Evolutionary conservation across 169 alveolate species (phyloP).

Genomic region (Plasmodium gaboni): DNA sequence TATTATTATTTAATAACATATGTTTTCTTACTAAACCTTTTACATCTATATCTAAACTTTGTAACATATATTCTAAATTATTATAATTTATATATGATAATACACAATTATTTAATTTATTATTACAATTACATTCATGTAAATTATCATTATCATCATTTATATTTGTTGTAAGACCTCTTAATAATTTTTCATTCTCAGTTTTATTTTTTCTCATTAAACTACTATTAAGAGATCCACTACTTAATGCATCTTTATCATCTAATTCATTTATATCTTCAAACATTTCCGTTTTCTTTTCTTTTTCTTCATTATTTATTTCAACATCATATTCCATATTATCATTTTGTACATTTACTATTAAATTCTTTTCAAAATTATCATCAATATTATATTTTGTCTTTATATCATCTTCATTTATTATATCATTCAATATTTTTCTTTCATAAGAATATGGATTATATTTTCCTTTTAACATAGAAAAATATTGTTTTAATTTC

Average conservation of each 20-base stretch:
- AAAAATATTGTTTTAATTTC: conserved; percentile 18
- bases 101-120: conserved; percentile 41
- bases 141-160: conserved; percentile 41
- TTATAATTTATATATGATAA: conserved; percentile 45
- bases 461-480: conserved; percentile 24
- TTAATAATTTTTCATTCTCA: conserved; percentile 33
- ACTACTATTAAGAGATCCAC: conserved; percentile 60
- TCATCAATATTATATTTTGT: conserved; percentile 57
- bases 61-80: conserved; percentile 66
- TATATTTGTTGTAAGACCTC: conserved; percentile 18
- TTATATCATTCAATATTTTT: conserved; percentile 34
- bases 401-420: conserved; percentile 50
- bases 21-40: conserved; percentile 27
- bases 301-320: conserved; percentile 62
- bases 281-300: conserved; percentile 60
- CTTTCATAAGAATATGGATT: conserved; percentile 71
- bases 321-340: conserved; percentile 15
- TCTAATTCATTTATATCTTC: conserved; percentile 68
- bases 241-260: conserved; percentile 31
- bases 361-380: conserved; percentile 29
- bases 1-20: neutral
- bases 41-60: conserved; percentile 51
- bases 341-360: neutral
- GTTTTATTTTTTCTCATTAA: conserved; percentile 22
- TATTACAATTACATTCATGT: conserved; percentile 53